Conservation (phyloP, 139 green algal species). For the Chlorella sorokiniana region DNA sequence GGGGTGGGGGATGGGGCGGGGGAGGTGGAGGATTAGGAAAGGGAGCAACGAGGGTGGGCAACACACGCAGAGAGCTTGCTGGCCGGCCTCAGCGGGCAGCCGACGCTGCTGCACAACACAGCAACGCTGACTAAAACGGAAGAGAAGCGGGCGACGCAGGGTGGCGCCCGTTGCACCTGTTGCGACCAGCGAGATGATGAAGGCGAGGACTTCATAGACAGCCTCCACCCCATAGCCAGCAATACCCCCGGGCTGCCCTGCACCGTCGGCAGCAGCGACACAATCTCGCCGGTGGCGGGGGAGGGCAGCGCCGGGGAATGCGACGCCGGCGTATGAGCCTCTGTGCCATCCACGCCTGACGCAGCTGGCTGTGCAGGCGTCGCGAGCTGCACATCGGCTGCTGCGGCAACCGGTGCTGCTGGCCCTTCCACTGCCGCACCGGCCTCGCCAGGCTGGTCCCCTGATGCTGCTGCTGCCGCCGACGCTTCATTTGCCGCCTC, state of each 20-base stretch:
- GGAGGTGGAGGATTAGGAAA: background rate
- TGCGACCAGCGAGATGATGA: conserved; percentile 53
- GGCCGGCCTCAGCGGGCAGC: no score
- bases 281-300: background rate
- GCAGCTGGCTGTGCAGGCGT: background rate
- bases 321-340: background rate
- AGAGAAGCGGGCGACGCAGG: no score
- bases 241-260: background rate
- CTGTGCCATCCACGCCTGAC: background rate
- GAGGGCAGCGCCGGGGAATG: background rate
- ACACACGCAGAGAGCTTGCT: no score
- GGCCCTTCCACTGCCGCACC: background rate
- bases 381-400: background rate
- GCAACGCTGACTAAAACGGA: no score
- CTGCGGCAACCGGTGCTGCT: background rate
- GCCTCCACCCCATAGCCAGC: conserved; percentile 48
- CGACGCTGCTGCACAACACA: no score
- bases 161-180: conserved; percentile 3
- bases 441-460: no score
- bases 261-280: conserved; percentile 1
- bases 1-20: background rate
- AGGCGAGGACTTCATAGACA: conserved; percentile 50
- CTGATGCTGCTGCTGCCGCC: background rate
- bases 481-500: background rate
- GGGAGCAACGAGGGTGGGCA: background rate